phyloP scores from a whole-genome alignment of 768 basidiomycete genomes.

The Amanita exitialis region DNA sequence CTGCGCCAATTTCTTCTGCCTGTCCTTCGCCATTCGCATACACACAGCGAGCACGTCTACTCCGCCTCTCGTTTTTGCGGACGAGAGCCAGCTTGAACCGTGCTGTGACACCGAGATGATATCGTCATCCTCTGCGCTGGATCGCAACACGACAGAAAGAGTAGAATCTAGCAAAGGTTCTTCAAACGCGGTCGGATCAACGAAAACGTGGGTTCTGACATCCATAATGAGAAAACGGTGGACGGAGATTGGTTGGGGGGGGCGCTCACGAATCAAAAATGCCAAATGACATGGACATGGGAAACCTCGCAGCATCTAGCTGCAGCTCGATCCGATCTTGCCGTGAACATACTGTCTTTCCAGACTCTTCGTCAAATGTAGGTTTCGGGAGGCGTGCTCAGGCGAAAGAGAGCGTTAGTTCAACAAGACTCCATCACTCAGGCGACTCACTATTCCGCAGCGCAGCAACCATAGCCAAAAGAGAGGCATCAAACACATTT shows the following conservation, averaged over 20 bases:
- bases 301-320: constrained; percentile 27
- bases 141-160: constrained; percentile 52
- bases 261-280: constrained; percentile 67
- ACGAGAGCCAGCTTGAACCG: constrained; percentile 26
- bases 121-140: constrained; percentile 21
- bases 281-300: constrained; percentile 58
- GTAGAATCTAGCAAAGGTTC: constrained; percentile 73
- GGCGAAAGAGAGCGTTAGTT: background rate
- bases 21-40: constrained; percentile 23
- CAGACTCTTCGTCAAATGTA: constrained; percentile 56
- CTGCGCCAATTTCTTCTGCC: constrained; percentile 9
- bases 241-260: too few relatives aligned
- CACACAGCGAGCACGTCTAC: constrained; percentile 26
- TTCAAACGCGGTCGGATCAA: constrained; percentile 88
- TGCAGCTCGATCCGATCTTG: constrained; percentile 32
- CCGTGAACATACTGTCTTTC: constrained; percentile 53
- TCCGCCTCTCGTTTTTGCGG: constrained; percentile 6
- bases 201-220: constrained; percentile 50
- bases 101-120: constrained; percentile 45
- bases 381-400: constrained; percentile 67
- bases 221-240: background rate
- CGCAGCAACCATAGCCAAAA: constrained; percentile 83
- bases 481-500: constrained; percentile 84
- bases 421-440: too few relatives aligned
- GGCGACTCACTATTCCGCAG: constrained; percentile 64